Evolutionary conservation across 2,329 filamentous ascomycete species (phyloP), one percentile per base, ranked within the genome.

Genomic region (Chaetomium sp.): DNA sequence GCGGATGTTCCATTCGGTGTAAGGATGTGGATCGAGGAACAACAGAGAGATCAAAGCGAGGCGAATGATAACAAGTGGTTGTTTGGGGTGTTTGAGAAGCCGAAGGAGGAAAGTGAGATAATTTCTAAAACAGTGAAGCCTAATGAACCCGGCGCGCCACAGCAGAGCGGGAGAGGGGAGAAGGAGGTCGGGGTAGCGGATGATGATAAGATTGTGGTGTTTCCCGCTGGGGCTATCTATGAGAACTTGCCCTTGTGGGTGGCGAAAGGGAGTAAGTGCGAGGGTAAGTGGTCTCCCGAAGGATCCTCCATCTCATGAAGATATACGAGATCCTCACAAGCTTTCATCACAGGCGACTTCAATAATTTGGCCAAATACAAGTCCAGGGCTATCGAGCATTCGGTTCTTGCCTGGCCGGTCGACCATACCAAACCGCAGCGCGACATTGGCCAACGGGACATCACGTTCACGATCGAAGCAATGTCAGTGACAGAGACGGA

Each of bases 171-270:
- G 12, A n/a, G 50, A 32, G 3, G 37, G 34, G 7, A 36, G 38
- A n/a, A 46, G 19, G 9, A 44, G 43, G 34, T n/a, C 0, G 57
- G 42, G 3, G 47, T 62, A 14, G 32, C 47, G 7, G 58, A 59
- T 14, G 54, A 59, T 54, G 60, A 65, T 19, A 64, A 71, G 56
- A 65, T 72, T 6, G 68, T 75, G 35, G 72, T 76, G 49, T 76
- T 76, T 57, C 71, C 74, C 10, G 72, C 72, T 0, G 74, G 71
- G 0, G 72, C 74, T 1, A 66, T 75, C 10, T 75, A 76, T 55
- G 71, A 72, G 43, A 68, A 73, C 11, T 48, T 74, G 43, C 74
- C 73, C 35, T 62, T 76, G 6, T 76, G 70, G 67, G 74, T 75
- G 0, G 69, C 74, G 2, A 66, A 68, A 41, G 66, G 64, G 6